Evolutionary conservation across 192 early-diverging fungal species (phyloP), one percentile per base, ranked within the genome.

Genomic region (Dimargaris verticillata): DNA sequence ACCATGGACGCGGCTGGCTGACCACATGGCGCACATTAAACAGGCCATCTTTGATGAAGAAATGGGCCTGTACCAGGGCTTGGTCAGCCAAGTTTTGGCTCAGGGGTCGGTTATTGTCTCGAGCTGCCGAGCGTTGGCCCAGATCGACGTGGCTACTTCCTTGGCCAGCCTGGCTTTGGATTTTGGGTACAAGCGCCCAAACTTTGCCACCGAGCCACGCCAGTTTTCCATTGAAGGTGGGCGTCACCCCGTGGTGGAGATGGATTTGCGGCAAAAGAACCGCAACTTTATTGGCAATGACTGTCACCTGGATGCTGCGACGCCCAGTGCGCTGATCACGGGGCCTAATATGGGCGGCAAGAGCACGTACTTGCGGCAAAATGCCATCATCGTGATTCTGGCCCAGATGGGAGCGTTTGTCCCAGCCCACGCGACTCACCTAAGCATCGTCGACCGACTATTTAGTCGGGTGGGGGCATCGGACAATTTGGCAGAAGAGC

Each of bases 101-200:
- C 71, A 81, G 26, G 75, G 80, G 38, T 51, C 71, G 4, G 60
- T 74, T 0, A 81, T 85, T 49, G 67, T 83, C 13, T 75, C 74
- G 9, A 84, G 80, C 68, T 80, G 79, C 58, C 73, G 70, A 53
- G 68, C 74, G 3, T 60, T 89, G 38, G 83, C 84, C 0, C 77
- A 86, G 52, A 60, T 89, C 28, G 87, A 89, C 62, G 81, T 83
- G 9, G 70, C 83, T 0, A 72, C 80, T 1, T 76, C 80, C 0
- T 83, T 86, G 70, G 74, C 85, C 18, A 50, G 71, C 10, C 61
- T 86, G 41, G 79, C 80, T 12, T 42, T 59, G 13, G 66, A 77
- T 51, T 73, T 75, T 20, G 68, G 72, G 28, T 85, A 78, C 62
- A 68, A 69, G 17, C 76, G 83, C 11, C 87, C 87, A 33, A 61